Conservation (phyloP, 768 basidiomycete genomes). For the Mycena crocata region DNA sequence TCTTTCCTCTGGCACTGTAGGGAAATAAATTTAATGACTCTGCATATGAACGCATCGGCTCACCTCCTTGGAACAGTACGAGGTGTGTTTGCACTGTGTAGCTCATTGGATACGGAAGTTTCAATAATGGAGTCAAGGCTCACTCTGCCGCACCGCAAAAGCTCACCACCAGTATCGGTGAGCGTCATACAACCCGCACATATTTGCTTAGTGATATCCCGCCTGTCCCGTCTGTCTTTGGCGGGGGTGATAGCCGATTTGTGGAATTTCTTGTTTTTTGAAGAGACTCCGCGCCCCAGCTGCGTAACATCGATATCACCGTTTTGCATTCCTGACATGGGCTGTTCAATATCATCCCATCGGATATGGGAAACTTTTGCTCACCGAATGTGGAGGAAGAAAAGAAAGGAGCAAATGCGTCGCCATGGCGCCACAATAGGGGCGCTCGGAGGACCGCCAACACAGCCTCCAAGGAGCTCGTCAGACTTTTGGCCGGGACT, state of each 20-base stretch:
- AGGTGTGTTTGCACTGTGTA: slow-evolving; percentile 23
- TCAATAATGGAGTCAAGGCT: slow-evolving; percentile 7
- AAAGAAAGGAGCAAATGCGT: too few species aligned
- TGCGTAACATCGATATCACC: neutral
- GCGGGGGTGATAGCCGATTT: slow-evolving; percentile 21
- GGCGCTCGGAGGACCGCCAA: too few species aligned
- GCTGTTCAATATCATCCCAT: too few species aligned
- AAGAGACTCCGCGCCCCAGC: slow-evolving; percentile 16
- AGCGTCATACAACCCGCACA: slow-evolving; percentile 26
- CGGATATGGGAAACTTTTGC: too few species aligned
- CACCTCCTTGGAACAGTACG: slow-evolving; percentile 27
- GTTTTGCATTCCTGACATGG: slow-evolving; percentile 11
- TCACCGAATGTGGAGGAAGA: too few species aligned
- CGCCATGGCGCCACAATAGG: too few species aligned
- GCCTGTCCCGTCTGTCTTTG: slow-evolving; percentile 21
- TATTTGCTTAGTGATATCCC: slow-evolving; percentile 16
- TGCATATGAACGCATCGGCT: slow-evolving; percentile 17
- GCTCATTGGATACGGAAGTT: slow-evolving; percentile 13
- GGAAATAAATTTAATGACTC: neutral
- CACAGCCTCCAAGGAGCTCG: too few species aligned
- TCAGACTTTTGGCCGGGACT: too few species aligned
- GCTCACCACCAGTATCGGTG: slow-evolving; percentile 1
- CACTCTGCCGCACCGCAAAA: slow-evolving; percentile 23
- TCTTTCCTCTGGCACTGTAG: slow-evolving; percentile 25
- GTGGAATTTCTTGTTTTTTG: slow-evolving; percentile 27